Evolutionary conservation across 1,284 basidiomycete genomes (phyloP).

Genomic region (Nidula niveotomentosa): DNA sequence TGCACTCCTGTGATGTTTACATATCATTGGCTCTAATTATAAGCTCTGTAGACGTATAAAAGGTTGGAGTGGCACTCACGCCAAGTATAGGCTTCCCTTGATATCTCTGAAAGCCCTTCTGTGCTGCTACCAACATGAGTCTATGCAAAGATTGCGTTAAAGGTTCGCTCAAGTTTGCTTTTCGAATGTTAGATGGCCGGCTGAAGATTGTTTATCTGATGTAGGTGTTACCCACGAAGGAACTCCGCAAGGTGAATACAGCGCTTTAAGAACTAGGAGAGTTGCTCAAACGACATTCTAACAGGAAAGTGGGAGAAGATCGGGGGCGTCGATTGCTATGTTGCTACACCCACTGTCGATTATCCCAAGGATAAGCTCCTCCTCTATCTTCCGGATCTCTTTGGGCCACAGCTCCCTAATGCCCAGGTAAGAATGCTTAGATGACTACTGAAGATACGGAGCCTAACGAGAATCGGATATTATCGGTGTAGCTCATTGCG

Average conservation of each 20-base stretch:
- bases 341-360: not conserved
- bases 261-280: not conserved
- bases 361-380: slow-evolving; percentile 5
- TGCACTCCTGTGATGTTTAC: too few relatives aligned
- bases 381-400: not conserved
- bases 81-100: too few relatives aligned
- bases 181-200: too few relatives aligned
- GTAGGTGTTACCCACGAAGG: slow-evolving; percentile 59
- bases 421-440: slow-evolving; percentile 31
- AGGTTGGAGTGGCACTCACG: too few relatives aligned
- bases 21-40: too few relatives aligned
- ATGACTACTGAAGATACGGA: not conserved
- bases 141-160: slow-evolving; percentile 52
- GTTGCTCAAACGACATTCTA: too few relatives aligned
- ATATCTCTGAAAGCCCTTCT: too few relatives aligned
- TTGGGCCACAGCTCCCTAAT: slow-evolving; percentile 42
- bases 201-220: not conserved
- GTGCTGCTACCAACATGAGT: slow-evolving; percentile 34
- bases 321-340: not conserved
- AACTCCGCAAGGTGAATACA: slow-evolving; percentile 39
- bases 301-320: slow-evolving; percentile 6
- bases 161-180: slow-evolving; percentile 23
- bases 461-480: not conserved
- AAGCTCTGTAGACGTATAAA: too few relatives aligned
- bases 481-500: slow-evolving; percentile 43